phyloP scores from a whole-genome alignment of 1,139 yeast genomes.

The Candida sanyaensis region DNA sequence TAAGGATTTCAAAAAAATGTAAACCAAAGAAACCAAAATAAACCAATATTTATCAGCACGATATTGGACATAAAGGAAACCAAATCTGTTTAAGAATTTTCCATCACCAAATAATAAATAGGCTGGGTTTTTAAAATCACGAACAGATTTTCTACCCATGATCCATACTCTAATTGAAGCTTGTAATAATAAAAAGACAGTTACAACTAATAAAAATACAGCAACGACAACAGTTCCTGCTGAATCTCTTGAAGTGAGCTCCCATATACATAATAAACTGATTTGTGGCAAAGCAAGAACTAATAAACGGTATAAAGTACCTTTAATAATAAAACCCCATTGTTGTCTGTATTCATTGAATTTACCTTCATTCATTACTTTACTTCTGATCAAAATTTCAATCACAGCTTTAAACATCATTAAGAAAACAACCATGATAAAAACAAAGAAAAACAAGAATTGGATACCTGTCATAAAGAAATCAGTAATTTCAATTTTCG shows the following conservation, averaged over 20 bases:
- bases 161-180: conserved; percentile 73
- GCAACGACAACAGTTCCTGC: conserved; percentile 84
- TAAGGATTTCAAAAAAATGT: conserved; percentile 72
- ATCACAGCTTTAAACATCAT: conserved; percentile 72
- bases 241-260: conserved; percentile 79
- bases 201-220: conserved; percentile 59
- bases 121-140: conserved; percentile 87
- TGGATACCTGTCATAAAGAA: conserved; percentile 85
- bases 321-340: conserved; percentile 82
- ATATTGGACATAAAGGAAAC: conserved; percentile 89
- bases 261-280: conserved; percentile 84
- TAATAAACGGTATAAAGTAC: conserved; percentile 80
- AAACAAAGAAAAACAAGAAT: conserved; percentile 77
- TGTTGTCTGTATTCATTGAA: conserved; percentile 78
- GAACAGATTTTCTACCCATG: conserved; percentile 71
- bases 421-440: conserved; percentile 65
- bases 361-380: conserved; percentile 61
- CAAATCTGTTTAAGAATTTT: conserved; percentile 79
- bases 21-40: conserved; percentile 62
- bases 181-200: conserved; percentile 61
- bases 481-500: conserved; percentile 82
- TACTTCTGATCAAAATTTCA: conserved; percentile 66
- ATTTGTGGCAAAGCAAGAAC: conserved; percentile 86
- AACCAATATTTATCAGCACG: conserved; percentile 88
- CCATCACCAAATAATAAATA: conserved; percentile 86